Evolutionary conservation across 1,284 basidiomycete species (phyloP).

Genomic region (Ustilago tritici): DNA sequence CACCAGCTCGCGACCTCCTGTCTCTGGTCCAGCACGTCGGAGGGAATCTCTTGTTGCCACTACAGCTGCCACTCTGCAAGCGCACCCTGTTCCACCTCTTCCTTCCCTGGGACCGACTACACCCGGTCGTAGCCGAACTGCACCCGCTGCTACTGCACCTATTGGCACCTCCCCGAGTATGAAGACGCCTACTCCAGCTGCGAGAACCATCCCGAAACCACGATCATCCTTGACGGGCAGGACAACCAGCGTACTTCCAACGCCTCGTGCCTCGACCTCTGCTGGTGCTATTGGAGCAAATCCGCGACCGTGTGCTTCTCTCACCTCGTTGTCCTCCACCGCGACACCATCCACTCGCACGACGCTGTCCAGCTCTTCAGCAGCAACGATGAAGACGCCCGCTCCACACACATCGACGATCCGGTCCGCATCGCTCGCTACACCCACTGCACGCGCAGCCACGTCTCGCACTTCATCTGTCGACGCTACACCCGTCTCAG

Average conservation of each 20-base stretch:
- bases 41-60: conserved; percentile 35
- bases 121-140: conserved; percentile 18
- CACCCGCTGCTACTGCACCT: conserved; percentile 2
- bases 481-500: conserved; percentile 16
- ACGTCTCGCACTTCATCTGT: conserved; percentile 9
- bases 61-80: conserved; percentile 14
- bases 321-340: conserved; percentile 6
- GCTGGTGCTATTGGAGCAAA: conserved; percentile 7
- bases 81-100: conserved; percentile 28
- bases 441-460: conserved; percentile 20
- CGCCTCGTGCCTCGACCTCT: conserved; percentile 21
- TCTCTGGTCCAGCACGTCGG: conserved; percentile 32
- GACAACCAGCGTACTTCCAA: conserved; percentile 5
- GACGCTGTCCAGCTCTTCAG: not conserved
- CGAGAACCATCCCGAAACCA: conserved; percentile 23
- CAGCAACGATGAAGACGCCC: conserved; percentile 1
- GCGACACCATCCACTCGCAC: not conserved
- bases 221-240: conserved; percentile 27
- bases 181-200: conserved; percentile 29
- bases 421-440: conserved; percentile 31
- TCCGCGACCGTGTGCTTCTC: conserved; percentile 27
- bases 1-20: conserved; percentile 41
- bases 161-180: conserved; percentile 15
- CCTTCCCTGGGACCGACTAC: conserved; percentile 29
- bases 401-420: conserved; percentile 10